Conservation (phyloP, 176 grass and related monocot genomes). For the barley (Hordeum vulgare) region MorexV3_pseudomolecules_assembly NC_058521.1:130613892-130614391, state of each 20-base stretch:
- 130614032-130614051: neutral
- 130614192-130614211: neutral
- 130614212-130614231: neutral
- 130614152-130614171: constrained; percentile 37
- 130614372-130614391: constrained; percentile 53
- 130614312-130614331: constrained; percentile 42
- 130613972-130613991: neutral
- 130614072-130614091: neutral
- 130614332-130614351: constrained; percentile 45
- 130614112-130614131: constrained; percentile 34
- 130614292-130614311: constrained; percentile 41
- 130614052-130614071: neutral
- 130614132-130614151: constrained; percentile 58
- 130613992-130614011: neutral
- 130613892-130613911: neutral
- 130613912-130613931: neutral
- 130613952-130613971: neutral
- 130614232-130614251: constrained; percentile 37
- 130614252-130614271: constrained; percentile 60
- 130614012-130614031: neutral
- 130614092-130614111: constrained; percentile 28
- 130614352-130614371: constrained; percentile 44
- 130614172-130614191: neutral
- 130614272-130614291: constrained; percentile 49
- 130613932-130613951: neutral